Evolutionary conservation across 129 eudicot species (phyloP).

Genomic region (Heracleum sosnowskyi): DNA sequence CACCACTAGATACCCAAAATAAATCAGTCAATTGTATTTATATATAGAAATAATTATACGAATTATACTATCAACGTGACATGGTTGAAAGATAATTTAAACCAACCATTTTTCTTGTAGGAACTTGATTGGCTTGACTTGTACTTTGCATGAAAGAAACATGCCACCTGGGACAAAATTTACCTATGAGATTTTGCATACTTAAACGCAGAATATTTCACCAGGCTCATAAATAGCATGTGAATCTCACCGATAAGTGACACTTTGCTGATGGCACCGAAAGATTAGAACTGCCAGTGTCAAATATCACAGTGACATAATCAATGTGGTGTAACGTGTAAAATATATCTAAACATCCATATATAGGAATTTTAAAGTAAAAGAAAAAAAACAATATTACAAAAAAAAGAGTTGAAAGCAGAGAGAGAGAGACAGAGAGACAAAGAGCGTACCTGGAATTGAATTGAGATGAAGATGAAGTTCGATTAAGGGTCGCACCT

Average conservation of each 20-base stretch:
- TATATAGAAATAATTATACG: neutral
- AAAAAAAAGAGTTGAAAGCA: too few species aligned
- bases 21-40: neutral
- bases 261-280: constrained; percentile 67
- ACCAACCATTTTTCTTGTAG: constrained; percentile 47
- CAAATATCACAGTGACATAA: constrained; percentile 37
- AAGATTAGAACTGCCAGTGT: constrained; percentile 57
- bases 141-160: constrained; percentile 47
- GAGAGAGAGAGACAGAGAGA: too few species aligned
- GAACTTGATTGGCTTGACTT: constrained; percentile 41
- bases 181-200: neutral
- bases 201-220: neutral
- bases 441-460: too few species aligned
- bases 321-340: too few species aligned
- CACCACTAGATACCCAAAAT: neutral
- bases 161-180: constrained; percentile 32
- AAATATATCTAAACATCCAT: too few species aligned
- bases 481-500: too few species aligned
- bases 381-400: too few species aligned
- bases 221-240: neutral
- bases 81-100: neutral
- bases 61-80: neutral
- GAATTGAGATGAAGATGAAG: too few species aligned
- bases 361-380: too few species aligned
- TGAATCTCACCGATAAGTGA: constrained; percentile 41